These are phyloP conservation scores for Nymphaea colorata DNA, from an alignment of 164 flowering plant genomes.

Conservation along the genomic window DNA sequence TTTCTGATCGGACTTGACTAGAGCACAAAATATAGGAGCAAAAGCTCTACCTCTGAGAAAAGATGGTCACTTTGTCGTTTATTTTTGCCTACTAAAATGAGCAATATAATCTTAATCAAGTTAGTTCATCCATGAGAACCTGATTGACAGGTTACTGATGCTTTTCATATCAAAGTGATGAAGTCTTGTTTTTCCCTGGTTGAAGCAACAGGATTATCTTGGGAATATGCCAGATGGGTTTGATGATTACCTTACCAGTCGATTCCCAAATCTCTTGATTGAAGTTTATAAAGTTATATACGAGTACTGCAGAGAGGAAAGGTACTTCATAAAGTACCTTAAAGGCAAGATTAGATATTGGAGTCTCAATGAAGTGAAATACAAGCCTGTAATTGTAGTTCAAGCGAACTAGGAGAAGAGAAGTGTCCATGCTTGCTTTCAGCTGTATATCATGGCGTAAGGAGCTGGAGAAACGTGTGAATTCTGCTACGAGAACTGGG, in stretches of 20 bases:
- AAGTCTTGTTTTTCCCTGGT: background rate
- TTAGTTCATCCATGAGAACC: background rate
- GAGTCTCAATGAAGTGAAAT: background rate
- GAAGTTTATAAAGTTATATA: constrained; percentile 69
- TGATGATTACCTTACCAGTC: constrained; percentile 50
- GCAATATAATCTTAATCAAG: background rate
- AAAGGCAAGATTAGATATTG: constrained; percentile 3
- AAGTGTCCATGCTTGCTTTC: background rate
- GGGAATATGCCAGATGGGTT: constrained; percentile 79
- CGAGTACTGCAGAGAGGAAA: constrained; percentile 46
- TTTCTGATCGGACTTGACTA: background rate
- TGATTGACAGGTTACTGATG: background rate
- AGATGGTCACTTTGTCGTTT: background rate
- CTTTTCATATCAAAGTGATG: background rate
- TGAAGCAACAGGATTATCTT: constrained; percentile 39
- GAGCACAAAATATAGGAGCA: too few relatives aligned
- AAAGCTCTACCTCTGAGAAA: too few relatives aligned
- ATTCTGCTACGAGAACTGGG: background rate
- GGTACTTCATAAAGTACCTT: constrained; percentile 51
- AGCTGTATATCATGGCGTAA: background rate
- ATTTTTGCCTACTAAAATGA: background rate
- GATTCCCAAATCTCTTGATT: constrained; percentile 69
- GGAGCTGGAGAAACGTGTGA: background rate
- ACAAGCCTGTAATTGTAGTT: background rate
- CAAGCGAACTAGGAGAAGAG: background rate